Evolutionary conservation across 164 flowering plant species (phyloP), one percentile per base, ranked within the genome.

Genomic region (Umbellularia californica): DNA sequence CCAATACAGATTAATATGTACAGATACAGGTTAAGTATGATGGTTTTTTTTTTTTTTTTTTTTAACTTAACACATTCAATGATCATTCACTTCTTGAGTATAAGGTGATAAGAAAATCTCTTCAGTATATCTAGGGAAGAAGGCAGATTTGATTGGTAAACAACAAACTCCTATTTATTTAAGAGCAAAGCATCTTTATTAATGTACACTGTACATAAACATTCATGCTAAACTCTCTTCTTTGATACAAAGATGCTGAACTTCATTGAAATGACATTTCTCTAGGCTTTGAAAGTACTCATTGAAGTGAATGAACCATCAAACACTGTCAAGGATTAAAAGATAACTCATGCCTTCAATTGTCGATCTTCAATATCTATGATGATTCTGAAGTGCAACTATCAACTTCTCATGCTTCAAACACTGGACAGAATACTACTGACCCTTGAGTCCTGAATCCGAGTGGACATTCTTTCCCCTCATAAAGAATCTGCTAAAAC

Each of bases 401-500:
- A 9, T 28, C 4, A 23, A 23, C 17, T 41, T 41, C 2, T 9
- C 47, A 41, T 41, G 47, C 47, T 9, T 41, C 47, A n/a, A 15
- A n/a, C 14, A 9, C 6, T 41, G 71, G 22, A 35, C 27, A n/a
- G 71, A 69, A 47, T 35, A 68, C 23, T n/a, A 19, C 20, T 69
- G 71, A 41, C 71, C 20, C 55, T 35, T 47, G 55, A 15, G 52
- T 69, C 17, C 63, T 1, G 60, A 52, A 72, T 60, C 70, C 24
- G 5, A 55, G 60, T 55, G 60, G 20, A 75, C 81, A 65, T 58
- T 85, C 82, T 85, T 93, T 63, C 83, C 83, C 75, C 92, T 93
- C 0, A 97, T 83, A 2, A 94, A 96, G 86, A 93, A 92, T 80
- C 98, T 87, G 89, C 93, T 88, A 71, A 95, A 84, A 72, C 98